Percentiles rank a stretch among this genome's conserved stretches.
Evolutionary conservation across 495 filamentous ascomycete genomes (phyloP).

Genomic region (Hyphodiscus hymeniophilus): DNA sequence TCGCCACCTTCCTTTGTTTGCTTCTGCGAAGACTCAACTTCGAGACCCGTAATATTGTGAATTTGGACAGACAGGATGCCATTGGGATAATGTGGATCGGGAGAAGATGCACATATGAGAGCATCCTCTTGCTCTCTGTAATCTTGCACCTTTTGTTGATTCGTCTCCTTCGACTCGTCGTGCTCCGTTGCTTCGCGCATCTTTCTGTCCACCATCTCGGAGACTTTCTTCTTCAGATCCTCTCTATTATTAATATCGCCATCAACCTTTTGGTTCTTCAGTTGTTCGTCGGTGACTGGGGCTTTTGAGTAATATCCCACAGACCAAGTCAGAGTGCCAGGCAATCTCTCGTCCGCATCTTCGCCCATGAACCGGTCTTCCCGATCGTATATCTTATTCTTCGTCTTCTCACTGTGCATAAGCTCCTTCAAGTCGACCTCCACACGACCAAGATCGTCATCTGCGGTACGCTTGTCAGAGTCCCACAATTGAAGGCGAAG

Average conservation of each 20-base stretch:
- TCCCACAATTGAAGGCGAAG: conserved; percentile 65
- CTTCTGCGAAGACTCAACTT: conserved; percentile 45
- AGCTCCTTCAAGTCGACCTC: conserved; percentile 57
- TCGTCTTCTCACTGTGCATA: conserved; percentile 45
- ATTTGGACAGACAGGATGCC: conserved; percentile 63
- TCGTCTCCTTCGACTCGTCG: conserved; percentile 44
- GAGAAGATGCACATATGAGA: conserved; percentile 52
- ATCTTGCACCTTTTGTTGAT: conserved; percentile 57
- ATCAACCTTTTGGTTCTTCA: conserved; percentile 45
- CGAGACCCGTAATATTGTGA: conserved; percentile 64
- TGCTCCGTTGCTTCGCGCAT: conserved; percentile 49
- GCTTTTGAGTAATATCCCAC: conserved; percentile 64
- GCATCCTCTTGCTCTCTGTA: conserved; percentile 39
- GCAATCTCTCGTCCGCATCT: conserved; percentile 56
- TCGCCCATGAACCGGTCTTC: conserved; percentile 51
- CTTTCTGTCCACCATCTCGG: conserved; percentile 43
- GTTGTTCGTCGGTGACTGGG: conserved; percentile 44
- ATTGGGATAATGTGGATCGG: conserved; percentile 44
- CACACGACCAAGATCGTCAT: conserved; percentile 64
- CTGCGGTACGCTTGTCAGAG: conserved; percentile 57
- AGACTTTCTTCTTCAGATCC: conserved; percentile 44
- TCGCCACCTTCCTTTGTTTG: conserved; percentile 34
- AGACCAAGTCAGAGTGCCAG: conserved; percentile 59
- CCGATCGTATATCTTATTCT: conserved; percentile 46
- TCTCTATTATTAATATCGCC: conserved; percentile 40